Percentiles rank a stretch among this genome's conserved stretches.
Conservation (phyloP, 176 grass and related monocot species). For the Oryza officinalis region DNA sequence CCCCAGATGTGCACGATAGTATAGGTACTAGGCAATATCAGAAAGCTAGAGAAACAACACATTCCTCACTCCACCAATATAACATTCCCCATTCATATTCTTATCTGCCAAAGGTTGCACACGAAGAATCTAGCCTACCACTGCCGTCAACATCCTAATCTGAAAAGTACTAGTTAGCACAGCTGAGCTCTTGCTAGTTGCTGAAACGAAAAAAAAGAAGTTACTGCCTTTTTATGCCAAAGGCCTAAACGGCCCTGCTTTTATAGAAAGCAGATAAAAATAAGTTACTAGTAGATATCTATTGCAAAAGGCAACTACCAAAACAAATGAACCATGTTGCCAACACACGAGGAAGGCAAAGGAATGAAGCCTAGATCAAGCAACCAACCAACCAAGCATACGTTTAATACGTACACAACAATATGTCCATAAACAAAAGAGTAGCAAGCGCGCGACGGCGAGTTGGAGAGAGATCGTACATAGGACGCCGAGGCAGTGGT, state of each 20-base stretch:
- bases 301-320: conserved; percentile 6
- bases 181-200: not conserved
- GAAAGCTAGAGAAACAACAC: not conserved
- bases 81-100: not conserved
- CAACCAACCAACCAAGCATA: not conserved
- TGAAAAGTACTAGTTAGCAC: conserved; percentile 5
- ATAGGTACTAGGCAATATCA: not conserved
- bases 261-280: not conserved
- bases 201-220: not conserved
- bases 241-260: not conserved
- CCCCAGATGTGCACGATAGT: not conserved
- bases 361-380: not conserved
- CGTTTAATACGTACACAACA: not conserved
- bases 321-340: not conserved
- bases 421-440: not conserved
- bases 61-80: not conserved
- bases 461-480: conserved; percentile 36
- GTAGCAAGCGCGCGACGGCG: not conserved
- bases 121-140: conserved; percentile 35
- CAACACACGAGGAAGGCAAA: not conserved
- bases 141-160: conserved; percentile 14
- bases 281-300: not conserved
- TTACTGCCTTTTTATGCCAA: not conserved
- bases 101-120: not conserved
- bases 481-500: conserved; percentile 75